Percentiles rank a stretch among this genome's conserved stretches.
These are phyloP conservation scores for Pseudozyma tsukubaensis DNA, from an alignment of 1,284 basidiomycete species.

Conservation along the genomic window DNA sequence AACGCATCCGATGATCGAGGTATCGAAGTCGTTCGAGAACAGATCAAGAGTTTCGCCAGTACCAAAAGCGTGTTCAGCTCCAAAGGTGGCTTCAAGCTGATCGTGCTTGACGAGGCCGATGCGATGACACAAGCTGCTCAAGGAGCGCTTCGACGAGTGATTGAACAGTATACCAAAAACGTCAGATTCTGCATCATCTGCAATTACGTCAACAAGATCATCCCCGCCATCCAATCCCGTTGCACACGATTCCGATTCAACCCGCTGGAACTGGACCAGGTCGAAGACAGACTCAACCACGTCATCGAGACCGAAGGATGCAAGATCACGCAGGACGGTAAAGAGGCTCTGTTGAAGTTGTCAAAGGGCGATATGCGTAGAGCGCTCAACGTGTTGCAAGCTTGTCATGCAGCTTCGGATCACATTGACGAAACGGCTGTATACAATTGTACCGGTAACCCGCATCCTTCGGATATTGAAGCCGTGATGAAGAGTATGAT, in stretches of 20 bases:
- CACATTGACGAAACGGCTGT: slow-evolving; percentile 86
- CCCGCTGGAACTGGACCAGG: slow-evolving; percentile 87
- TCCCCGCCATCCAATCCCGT: slow-evolving; percentile 96
- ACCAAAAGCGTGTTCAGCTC: slow-evolving; percentile 83
- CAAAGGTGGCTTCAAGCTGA: slow-evolving; percentile 81
- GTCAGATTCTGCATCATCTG: slow-evolving; percentile 99
- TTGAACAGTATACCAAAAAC: slow-evolving; percentile 98
- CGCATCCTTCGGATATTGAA: slow-evolving; percentile 93
- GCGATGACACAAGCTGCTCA: slow-evolving; percentile 99
- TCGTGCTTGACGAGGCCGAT: slow-evolving; percentile 98
- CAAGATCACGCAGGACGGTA: slow-evolving; percentile 85
- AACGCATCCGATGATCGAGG: slow-evolving; percentile 98
- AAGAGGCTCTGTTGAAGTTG: slow-evolving; percentile 87
- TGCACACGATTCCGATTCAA: slow-evolving; percentile 96
- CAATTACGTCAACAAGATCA: slow-evolving; percentile 99
- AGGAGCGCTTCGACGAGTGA: slow-evolving; percentile 77
- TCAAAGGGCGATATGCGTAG: slow-evolving; percentile 97
- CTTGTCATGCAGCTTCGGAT: slow-evolving; percentile 96
- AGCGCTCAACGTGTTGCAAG: slow-evolving; percentile 94
- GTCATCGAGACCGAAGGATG: slow-evolving; percentile 89
- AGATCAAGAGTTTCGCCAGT: slow-evolving; percentile 98
- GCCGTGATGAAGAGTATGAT: slow-evolving; percentile 95
- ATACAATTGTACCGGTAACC: slow-evolving; percentile 96
- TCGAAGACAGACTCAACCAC: slow-evolving; percentile 81
- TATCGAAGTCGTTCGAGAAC: slow-evolving; percentile 97